Evolutionary conservation across 2,329 filamentous ascomycete genomes (phyloP).

Genomic region (Ilyonectria robusta): DNA sequence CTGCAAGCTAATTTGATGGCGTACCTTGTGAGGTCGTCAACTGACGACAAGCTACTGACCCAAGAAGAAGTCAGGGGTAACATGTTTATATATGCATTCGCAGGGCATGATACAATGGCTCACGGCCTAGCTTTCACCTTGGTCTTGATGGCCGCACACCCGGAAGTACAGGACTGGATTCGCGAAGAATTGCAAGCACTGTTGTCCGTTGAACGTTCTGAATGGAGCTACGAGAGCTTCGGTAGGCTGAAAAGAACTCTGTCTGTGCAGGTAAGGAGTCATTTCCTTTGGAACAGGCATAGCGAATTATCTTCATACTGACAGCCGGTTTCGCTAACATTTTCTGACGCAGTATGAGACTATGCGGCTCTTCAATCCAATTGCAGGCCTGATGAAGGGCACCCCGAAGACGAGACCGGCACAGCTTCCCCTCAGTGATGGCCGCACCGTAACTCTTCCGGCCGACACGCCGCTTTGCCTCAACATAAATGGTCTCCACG

Average conservation of each 20-base stretch:
- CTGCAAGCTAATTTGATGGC: neutral
- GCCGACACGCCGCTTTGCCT: neutral
- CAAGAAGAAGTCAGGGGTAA: constrained; percentile 1
- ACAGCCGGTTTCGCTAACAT: neutral
- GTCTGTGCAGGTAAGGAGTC: neutral
- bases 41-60: neutral
- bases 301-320: too few relatives aligned
- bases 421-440: neutral
- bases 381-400: neutral
- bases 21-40: neutral
- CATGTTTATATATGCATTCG: neutral
- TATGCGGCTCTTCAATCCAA: neutral
- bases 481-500: neutral
- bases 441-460: neutral
- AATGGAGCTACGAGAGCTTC: neutral
- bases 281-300: neutral
- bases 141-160: neutral
- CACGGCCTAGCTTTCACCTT: neutral
- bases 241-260: neutral
- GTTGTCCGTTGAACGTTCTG: neutral
- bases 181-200: neutral
- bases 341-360: neutral
- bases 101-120: neutral
- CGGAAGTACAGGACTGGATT: neutral
- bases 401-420: neutral